phyloP scores from a whole-genome alignment of 768 basidiomycete species.

The Filobasidium floriforme region DNA sequence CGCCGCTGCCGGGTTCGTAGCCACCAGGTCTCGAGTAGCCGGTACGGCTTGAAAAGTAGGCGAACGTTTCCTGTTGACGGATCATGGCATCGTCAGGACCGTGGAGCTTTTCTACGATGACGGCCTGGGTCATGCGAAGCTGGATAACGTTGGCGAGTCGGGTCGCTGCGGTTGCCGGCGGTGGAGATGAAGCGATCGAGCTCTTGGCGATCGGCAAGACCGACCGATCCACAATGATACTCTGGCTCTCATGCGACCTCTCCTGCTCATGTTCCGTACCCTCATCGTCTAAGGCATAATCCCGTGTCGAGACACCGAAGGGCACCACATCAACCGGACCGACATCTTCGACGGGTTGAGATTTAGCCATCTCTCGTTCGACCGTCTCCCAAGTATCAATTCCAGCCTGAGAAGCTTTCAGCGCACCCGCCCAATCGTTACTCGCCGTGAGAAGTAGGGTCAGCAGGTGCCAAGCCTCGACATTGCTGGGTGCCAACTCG shows the following conservation, averaged over 20 bases:
- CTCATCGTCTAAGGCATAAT: slow-evolving; percentile 5
- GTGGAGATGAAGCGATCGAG: slow-evolving; percentile 45
- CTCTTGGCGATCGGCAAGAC: slow-evolving; percentile 9
- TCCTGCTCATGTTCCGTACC: neutral
- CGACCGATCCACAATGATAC: slow-evolving; percentile 9
- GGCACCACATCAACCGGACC: slow-evolving; percentile 15
- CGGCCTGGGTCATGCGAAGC: slow-evolving; percentile 75
- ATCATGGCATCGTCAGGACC: slow-evolving; percentile 75
- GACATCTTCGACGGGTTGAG: slow-evolving; percentile 1
- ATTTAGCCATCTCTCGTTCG: slow-evolving; percentile 34
- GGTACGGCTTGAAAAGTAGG: slow-evolving; percentile 65
- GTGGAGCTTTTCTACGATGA: slow-evolving; percentile 70
- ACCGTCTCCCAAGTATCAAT: slow-evolving; percentile 55
- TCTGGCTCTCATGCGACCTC: neutral
- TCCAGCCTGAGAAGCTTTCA: slow-evolving; percentile 69
- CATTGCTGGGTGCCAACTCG: slow-evolving; percentile 55
- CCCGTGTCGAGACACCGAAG: slow-evolving; percentile 14
- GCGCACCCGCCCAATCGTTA: slow-evolving; percentile 72
- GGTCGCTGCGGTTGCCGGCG: slow-evolving; percentile 53
- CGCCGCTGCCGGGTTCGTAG: slow-evolving; percentile 5
- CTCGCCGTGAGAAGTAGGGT: slow-evolving; percentile 69
- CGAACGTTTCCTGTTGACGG: slow-evolving; percentile 75
- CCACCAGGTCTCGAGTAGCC: slow-evolving; percentile 35
- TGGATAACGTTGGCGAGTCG: slow-evolving; percentile 72
- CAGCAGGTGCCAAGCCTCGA: slow-evolving; percentile 84